phyloP scores from a whole-genome alignment of 352 stramenopile species.

The Phytophthora syringae region DNA sequence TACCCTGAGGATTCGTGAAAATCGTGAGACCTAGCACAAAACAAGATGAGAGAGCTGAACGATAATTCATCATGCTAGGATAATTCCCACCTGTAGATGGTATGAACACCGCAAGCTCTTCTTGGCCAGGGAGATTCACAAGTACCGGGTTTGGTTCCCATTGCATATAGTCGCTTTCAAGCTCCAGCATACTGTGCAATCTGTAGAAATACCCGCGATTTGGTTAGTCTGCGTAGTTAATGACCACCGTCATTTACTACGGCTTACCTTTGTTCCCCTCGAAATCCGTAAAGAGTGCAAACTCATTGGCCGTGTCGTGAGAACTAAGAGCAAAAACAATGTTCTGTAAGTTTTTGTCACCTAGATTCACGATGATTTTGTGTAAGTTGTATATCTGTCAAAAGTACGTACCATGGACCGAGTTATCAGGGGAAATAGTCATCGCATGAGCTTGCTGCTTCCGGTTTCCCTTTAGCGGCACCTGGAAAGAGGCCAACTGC shows the following conservation, averaged over 20 bases:
- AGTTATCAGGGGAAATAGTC: constrained; percentile 61
- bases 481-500: constrained; percentile 67
- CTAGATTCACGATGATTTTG: no score
- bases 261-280: constrained; percentile 44
- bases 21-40: constrained; percentile 45
- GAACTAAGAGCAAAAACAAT: constrained; percentile 35
- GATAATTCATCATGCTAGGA: no score
- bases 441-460: constrained; percentile 66
- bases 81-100: constrained; percentile 68
- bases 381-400: no score
- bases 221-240: not conserved
- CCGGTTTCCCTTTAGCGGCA: constrained; percentile 62
- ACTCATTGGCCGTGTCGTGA: constrained; percentile 60
- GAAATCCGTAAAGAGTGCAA: constrained; percentile 65
- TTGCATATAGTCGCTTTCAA: constrained; percentile 75
- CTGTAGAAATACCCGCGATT: constrained; percentile 16
- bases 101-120: constrained; percentile 64
- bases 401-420: constrained; percentile 56
- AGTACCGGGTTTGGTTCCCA: constrained; percentile 63
- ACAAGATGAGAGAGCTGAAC: not conserved
- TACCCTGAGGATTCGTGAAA: constrained; percentile 48
- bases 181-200: constrained; percentile 58
- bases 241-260: not conserved
- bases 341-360: no score
- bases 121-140: constrained; percentile 45